phyloP scores from a whole-genome alignment of 306 rosid genomes.

The Astragalus membranaceus region DNA sequence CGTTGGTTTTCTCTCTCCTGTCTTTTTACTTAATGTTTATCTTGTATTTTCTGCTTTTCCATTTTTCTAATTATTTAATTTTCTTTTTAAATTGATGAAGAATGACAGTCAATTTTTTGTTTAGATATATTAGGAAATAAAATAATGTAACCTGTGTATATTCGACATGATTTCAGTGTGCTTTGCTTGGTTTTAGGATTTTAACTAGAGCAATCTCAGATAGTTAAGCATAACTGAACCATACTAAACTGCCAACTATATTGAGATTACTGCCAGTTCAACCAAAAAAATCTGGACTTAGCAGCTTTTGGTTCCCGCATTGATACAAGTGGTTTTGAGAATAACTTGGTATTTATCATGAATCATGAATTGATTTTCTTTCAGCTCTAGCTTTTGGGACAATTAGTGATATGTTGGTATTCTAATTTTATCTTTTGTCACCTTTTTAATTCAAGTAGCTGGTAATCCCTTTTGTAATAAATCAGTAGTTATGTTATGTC shows the following conservation, averaged over 20 bases:
- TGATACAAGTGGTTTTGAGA: background rate
- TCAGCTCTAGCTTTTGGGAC: background rate
- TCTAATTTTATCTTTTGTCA: slow-evolving; percentile 1
- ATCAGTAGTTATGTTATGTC: background rate
- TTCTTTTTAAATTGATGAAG: background rate
- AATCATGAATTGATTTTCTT: slow-evolving; percentile 8
- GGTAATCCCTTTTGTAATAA: background rate
- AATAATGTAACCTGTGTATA: background rate
- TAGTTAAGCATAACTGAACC: slow-evolving; percentile 5
- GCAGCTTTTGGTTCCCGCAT: background rate
- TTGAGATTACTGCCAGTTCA: background rate
- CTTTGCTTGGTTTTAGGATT: slow-evolving; percentile 19
- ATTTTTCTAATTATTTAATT: background rate
- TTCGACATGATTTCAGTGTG: background rate
- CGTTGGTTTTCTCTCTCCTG: slow-evolving; percentile 57
- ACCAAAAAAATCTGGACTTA: background rate
- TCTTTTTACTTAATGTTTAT: slow-evolving; percentile 10
- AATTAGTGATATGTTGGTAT: background rate
- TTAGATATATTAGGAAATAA: slow-evolving; percentile 13
- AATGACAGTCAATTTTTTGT: background rate
- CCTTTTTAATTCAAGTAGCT: background rate
- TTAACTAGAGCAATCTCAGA: background rate
- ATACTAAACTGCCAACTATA: background rate
- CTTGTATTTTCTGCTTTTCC: background rate
- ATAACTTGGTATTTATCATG: background rate